These are phyloP conservation scores for Betula pendula DNA, from an alignment of 306 rosid genomes.

Conservation along the genomic window DNA sequence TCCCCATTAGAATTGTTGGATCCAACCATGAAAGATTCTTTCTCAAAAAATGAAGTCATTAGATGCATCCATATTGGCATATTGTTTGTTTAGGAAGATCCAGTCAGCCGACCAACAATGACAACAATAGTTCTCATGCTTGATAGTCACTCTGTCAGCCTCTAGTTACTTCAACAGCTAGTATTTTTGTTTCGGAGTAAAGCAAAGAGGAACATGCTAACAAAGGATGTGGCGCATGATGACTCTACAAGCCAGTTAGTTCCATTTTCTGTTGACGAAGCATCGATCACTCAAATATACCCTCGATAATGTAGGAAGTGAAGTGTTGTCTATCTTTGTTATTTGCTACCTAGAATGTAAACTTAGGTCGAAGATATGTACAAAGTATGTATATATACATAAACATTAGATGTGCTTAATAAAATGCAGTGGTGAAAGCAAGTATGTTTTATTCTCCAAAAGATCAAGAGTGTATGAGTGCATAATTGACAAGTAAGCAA, in stretches of 20 bases:
- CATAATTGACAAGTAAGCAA: too few relatives aligned
- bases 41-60: slow-evolving; percentile 1
- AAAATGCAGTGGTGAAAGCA: too few relatives aligned
- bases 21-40: slow-evolving; percentile 4
- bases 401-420: too few relatives aligned
- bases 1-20: slow-evolving; percentile 25
- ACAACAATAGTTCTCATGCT: slow-evolving; percentile 33
- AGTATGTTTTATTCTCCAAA: too few relatives aligned
- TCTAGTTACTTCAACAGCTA: slow-evolving; percentile 4
- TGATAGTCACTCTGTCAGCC: slow-evolving; percentile 10
- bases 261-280: slow-evolving; percentile 18
- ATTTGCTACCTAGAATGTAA: too few relatives aligned
- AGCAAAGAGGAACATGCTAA: neutral
- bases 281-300: slow-evolving; percentile 29
- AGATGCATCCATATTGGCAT: slow-evolving; percentile 33
- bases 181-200: slow-evolving; percentile 4
- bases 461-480: too few relatives aligned
- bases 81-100: slow-evolving; percentile 34
- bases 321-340: too few relatives aligned
- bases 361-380: too few relatives aligned
- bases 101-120: slow-evolving; percentile 31
- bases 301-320: too few relatives aligned
- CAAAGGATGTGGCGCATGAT: neutral
- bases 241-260: neutral
- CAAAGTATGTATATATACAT: too few relatives aligned